phyloP scores from a whole-genome alignment of 768 basidiomycete genomes.

The Inosperma sp. region DNA sequence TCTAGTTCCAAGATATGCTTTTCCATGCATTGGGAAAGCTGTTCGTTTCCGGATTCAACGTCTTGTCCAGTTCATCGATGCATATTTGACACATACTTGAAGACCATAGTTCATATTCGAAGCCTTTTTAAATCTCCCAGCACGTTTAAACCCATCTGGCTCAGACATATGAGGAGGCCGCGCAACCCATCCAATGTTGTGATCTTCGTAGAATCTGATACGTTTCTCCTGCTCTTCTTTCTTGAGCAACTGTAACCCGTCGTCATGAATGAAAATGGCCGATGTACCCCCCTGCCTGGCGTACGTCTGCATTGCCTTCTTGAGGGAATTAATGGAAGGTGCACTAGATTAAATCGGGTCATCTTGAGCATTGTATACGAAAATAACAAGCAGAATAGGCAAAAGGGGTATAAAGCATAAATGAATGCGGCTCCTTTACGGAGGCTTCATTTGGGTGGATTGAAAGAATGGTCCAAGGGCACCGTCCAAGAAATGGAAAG shows the following conservation, averaged over 20 bases:
- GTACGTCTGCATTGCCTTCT: constrained; percentile 88
- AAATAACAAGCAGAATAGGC: constrained; percentile 10
- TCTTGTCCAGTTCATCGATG: not conserved
- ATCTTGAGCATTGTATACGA: constrained; percentile 7
- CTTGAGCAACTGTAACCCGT: constrained; percentile 67
- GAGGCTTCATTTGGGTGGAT: constrained; percentile 20
- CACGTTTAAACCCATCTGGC: constrained; percentile 69
- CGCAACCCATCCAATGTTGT: constrained; percentile 81
- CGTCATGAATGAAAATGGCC: constrained; percentile 76
- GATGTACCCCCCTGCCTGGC: constrained; percentile 86
- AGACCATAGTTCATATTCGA: constrained; percentile 85
- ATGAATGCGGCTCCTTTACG: constrained; percentile 5
- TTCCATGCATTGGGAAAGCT: constrained; percentile 62
- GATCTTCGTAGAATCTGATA: constrained; percentile 68
- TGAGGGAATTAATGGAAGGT: constrained; percentile 71
- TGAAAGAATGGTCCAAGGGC: not conserved
- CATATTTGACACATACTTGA: constrained; percentile 26
- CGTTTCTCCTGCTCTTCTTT: constrained; percentile 62
- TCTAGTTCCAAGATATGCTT: constrained; percentile 47
- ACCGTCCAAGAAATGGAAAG: not conserved
- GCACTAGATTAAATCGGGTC: constrained; percentile 37
- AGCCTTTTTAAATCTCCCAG: constrained; percentile 89
- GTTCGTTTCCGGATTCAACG: constrained; percentile 17
- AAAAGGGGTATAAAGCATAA: not conserved
- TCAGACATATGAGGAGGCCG: constrained; percentile 63